A percentile compares a stretch with the other conserved stretches of the same genome.
These are phyloP conservation scores for Oxyria digyna DNA, from an alignment of 148 eudicot genomes.

Conservation along the genomic window DNA sequence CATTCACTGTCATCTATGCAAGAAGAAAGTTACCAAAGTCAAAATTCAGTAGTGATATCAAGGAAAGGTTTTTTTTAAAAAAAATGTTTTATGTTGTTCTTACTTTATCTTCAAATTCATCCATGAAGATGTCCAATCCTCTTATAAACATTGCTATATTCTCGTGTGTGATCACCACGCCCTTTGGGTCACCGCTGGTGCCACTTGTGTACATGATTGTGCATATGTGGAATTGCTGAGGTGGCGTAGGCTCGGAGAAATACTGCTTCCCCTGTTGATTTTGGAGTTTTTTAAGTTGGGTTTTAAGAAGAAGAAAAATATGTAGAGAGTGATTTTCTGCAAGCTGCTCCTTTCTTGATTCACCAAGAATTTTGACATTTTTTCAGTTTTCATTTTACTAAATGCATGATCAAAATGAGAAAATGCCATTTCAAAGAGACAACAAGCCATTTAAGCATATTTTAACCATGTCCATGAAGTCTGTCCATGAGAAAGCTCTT, in stretches of 20 bases:
- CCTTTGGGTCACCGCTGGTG: constrained; percentile 97
- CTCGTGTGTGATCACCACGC: constrained; percentile 88
- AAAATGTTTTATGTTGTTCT: neutral
- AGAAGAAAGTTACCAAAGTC: neutral
- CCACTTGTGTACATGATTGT: constrained; percentile 99
- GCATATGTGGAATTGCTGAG: constrained; percentile 49
- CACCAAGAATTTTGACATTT: no score
- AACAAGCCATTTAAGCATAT: neutral
- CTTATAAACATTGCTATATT: constrained; percentile 35
- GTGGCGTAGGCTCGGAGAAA: constrained; percentile 43
- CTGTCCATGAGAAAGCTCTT: constrained; percentile 55
- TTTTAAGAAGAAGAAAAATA: no score
- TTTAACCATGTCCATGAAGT: constrained; percentile 49
- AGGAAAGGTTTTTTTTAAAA: neutral
- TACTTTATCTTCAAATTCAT: constrained; percentile 90
- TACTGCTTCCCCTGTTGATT: constrained; percentile 50
- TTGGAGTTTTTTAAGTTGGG: no score
- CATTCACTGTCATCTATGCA: constrained; percentile 73
- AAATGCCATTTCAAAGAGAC: no score
- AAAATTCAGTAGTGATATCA: neutral
- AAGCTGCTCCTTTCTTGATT: no score
- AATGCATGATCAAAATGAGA: neutral
- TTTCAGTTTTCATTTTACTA: no score
- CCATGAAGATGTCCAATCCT: constrained; percentile 79
- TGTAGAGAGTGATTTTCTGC: no score